Evolutionary conservation across 192 early-diverging fungal genomes (phyloP).

Genomic region (Gamsiella multidivaricata): DNA sequence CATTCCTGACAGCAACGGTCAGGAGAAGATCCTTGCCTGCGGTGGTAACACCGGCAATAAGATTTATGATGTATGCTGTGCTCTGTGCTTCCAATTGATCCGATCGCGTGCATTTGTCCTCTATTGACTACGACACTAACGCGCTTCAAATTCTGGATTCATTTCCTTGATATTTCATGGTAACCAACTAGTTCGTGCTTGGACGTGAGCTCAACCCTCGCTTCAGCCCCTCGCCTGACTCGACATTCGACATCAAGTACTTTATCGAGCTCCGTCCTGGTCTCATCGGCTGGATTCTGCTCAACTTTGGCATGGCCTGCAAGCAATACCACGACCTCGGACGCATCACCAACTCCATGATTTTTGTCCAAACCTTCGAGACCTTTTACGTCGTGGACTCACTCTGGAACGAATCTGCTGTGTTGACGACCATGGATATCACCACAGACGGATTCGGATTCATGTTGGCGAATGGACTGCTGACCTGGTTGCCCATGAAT

Average conservation of each 20-base stretch:
- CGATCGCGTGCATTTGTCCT: neutral
- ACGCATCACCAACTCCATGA: slow-evolving; percentile 79
- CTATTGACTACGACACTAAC: too few relatives aligned
- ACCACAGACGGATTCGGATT: slow-evolving; percentile 97
- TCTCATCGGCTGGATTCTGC: slow-evolving; percentile 88
- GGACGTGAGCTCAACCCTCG: slow-evolving; percentile 97
- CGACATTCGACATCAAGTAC: slow-evolving; percentile 89
- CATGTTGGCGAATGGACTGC: slow-evolving; percentile 82
- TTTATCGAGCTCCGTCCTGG: slow-evolving; percentile 95
- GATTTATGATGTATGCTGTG: slow-evolving; percentile 78
- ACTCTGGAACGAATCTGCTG: slow-evolving; percentile 79
- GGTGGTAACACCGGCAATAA: slow-evolving; percentile 94
- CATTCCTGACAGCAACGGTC: slow-evolving; percentile 53
- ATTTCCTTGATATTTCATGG: too few relatives aligned
- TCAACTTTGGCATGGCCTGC: slow-evolving; percentile 81
- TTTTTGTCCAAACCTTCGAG: slow-evolving; percentile 80
- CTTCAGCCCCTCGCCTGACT: slow-evolving; percentile 57
- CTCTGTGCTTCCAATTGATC: neutral
- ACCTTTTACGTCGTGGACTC: slow-evolving; percentile 89
- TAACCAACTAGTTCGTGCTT: slow-evolving; percentile 79
- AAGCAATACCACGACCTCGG: slow-evolving; percentile 80
- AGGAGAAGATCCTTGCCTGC: slow-evolving; percentile 72
- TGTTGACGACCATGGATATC: slow-evolving; percentile 98
- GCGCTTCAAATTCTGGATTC: too few relatives aligned
- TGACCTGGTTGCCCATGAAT: slow-evolving; percentile 92